These are phyloP conservation scores for Crepidotus variabilis DNA, from an alignment of 768 basidiomycete species.

Conservation along the genomic window DNA sequence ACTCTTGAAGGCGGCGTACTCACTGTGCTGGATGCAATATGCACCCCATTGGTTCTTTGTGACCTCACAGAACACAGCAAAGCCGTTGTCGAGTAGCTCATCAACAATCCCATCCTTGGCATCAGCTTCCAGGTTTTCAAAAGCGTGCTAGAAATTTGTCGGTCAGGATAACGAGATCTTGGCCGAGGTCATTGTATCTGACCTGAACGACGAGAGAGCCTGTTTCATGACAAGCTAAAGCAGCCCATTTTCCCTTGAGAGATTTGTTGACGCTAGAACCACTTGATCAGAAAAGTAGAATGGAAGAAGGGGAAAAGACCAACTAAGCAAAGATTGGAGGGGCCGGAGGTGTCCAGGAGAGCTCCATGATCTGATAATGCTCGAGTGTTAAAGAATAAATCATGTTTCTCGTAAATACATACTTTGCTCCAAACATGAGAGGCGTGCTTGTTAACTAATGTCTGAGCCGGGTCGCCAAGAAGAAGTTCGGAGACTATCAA, in stretches of 20 bases:
- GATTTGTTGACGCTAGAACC: constrained; percentile 74
- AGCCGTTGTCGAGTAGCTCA: constrained; percentile 74
- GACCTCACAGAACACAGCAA: constrained; percentile 66
- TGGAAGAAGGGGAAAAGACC: constrained; percentile 20
- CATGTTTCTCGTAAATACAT: constrained; percentile 4
- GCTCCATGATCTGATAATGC: constrained; percentile 71
- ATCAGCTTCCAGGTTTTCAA: constrained; percentile 79
- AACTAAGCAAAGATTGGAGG: constrained; percentile 88
- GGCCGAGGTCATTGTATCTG: constrained; percentile 16
- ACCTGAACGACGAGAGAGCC: constrained; percentile 88
- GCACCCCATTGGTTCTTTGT: constrained; percentile 89
- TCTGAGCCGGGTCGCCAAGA: constrained; percentile 80
- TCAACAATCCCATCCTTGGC: constrained; percentile 85
- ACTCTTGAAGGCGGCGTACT: constrained; percentile 20
- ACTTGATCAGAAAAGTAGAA: background rate
- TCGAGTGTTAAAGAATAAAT: constrained; percentile 9
- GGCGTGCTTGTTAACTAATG: constrained; percentile 86
- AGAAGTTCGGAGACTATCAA: constrained; percentile 83
- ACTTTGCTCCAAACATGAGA: constrained; percentile 94
- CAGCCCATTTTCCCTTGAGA: constrained; percentile 84
- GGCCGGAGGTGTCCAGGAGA: constrained; percentile 82
- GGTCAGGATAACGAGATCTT: constrained; percentile 1
- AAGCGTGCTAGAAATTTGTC: constrained; percentile 55
- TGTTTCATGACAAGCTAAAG: constrained; percentile 86
- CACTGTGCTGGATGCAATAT: constrained; percentile 84